Evolutionary conservation across 208 protist species (phyloP).

Genomic region (Balamuthia mandrillaris): DNA sequence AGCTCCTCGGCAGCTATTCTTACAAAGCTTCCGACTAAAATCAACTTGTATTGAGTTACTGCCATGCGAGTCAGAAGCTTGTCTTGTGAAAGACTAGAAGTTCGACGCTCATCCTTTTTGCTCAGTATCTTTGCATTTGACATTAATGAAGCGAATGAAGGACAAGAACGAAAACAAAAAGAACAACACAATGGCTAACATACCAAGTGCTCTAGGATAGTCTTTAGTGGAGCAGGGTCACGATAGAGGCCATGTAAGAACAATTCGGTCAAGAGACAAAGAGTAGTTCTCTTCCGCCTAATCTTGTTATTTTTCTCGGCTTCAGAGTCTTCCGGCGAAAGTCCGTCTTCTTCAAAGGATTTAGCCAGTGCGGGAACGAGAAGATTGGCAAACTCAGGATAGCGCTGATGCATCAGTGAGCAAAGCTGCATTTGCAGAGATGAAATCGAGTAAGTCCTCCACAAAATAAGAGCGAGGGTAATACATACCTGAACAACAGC

Average conservation of each 20-base stretch:
- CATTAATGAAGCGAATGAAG: neutral
- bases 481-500: slow-evolving; percentile 41
- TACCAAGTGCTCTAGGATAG: slow-evolving; percentile 44
- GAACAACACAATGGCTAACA: neutral
- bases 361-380: slow-evolving; percentile 44
- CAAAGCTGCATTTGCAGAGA: slow-evolving; percentile 36
- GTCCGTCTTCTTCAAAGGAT: neutral
- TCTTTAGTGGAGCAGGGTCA: slow-evolving; percentile 15
- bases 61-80: neutral
- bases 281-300: slow-evolving; percentile 36
- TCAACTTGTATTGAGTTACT: slow-evolving; percentile 26
- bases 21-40: slow-evolving; percentile 36
- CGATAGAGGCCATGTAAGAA: slow-evolving; percentile 43
- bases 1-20: slow-evolving; percentile 27
- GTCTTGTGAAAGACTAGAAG: neutral
- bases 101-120: no score
- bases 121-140: neutral
- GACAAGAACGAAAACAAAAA: neutral
- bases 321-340: neutral
- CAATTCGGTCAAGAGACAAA: slow-evolving; percentile 55
- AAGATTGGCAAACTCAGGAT: slow-evolving; percentile 51
- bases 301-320: slow-evolving; percentile 42
- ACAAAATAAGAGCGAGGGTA: neutral
- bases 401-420: slow-evolving; percentile 64
- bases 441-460: neutral